A percentile compares a stretch with the other conserved stretches of the same genome.
Conservation (phyloP, 371 early-diverging fungal genomes). For the Zychaea mexicana region DNA sequence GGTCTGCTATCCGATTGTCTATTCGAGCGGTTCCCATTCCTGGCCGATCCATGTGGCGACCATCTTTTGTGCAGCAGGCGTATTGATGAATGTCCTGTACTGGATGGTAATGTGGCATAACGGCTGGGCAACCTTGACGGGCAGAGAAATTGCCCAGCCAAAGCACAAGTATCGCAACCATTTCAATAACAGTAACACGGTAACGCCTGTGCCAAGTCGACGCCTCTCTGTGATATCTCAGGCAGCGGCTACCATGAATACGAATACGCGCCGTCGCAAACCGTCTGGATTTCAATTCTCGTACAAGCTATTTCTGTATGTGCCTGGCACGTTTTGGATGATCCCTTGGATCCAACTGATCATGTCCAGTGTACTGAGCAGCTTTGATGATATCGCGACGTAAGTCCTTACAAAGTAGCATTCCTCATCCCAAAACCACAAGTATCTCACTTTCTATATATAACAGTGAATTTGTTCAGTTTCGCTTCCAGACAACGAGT, state of each 20-base stretch:
- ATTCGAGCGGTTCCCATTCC: conserved; percentile 19
- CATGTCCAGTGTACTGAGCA: conserved; percentile 51
- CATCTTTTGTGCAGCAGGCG: conserved; percentile 36
- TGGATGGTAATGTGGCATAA: conserved; percentile 40
- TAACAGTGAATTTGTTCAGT: conserved; percentile 47
- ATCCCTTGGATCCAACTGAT: conserved; percentile 42
- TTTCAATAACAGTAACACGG: conserved; percentile 4
- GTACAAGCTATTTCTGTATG: conserved; percentile 22
- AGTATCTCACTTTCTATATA: not conserved
- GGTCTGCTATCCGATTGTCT: conserved; percentile 40
- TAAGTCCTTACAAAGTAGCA: no score
- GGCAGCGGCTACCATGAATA: not conserved
- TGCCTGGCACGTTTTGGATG: conserved; percentile 52
- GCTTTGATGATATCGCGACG: conserved; percentile 54
- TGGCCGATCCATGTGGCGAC: conserved; percentile 43
- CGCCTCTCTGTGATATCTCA: conserved; percentile 7
- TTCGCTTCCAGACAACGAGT: conserved; percentile 42
- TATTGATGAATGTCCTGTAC: conserved; percentile 31
- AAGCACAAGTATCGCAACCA: conserved; percentile 13
- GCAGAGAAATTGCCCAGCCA: conserved; percentile 30
- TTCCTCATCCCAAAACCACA: no score
- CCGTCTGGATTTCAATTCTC: conserved; percentile 21
- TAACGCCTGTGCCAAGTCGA: conserved; percentile 10
- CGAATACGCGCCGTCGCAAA: not conserved
- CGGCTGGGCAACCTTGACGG: conserved; percentile 32